Base-by-base conservation (phyloP, 1,284 basidiomycete species). In the Malassezia furfur region DNA sequence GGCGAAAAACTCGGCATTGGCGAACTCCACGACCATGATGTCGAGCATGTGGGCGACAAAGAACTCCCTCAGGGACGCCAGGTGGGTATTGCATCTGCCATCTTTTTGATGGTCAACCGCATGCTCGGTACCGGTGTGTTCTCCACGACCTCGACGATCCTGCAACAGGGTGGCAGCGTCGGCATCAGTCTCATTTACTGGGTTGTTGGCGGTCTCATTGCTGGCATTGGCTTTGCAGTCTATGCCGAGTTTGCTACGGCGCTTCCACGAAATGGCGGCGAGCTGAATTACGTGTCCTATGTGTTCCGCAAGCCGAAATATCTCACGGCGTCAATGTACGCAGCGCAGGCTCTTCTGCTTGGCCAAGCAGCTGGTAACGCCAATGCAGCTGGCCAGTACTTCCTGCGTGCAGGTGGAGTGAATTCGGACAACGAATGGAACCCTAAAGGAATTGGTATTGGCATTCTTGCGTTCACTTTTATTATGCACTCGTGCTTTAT, bases 101-200 rank as follows among this genome's bases (percentile, higher is more conserved):
- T 82, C 8, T 83, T 84, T 61, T 78, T 87, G 22, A 83, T 87
- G 36, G 85, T 85, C 73, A 87, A 87, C 65, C 80, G 85, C 17
- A 79, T 86, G 19, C 83, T 87, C 35, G 85, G 85, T n/a, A 83
- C 84, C 15, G 85, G 85, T n/a, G 84, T 86, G 37, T 87, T 84
- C 70, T 83, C 84, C 8, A 84, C 84, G 0, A 83, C 85, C 0
- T 82, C 83, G 46, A 80, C 82, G 19, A 85, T 87, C 50, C 77
- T 87, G 14, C 78, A 78, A 34, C 79, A 82, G 0, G 81, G 82
- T 0, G 85, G 84, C 36, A 84, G 84, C 32, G 75, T 81, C 12
- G 85, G 85, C 11, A 40, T 36, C 11, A 39, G 52, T 36, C 28
- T 50, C 21, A 62, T 82, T 8, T 82, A 85, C 80, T 87, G 85